Evolutionary conservation across 768 basidiomycete species (phyloP).

Genomic region (Suillus subluteus): DNA sequence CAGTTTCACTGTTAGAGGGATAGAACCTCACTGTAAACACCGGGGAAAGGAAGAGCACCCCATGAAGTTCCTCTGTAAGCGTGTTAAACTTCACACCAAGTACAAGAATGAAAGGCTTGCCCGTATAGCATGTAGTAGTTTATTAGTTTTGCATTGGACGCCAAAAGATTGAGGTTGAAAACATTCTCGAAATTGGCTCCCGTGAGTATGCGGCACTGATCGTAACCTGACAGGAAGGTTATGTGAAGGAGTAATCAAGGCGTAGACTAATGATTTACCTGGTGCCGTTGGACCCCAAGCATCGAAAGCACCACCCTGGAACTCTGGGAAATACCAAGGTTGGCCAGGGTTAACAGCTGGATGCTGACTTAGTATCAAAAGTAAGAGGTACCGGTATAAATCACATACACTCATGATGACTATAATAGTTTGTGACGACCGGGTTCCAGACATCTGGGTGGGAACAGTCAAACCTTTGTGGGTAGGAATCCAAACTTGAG

Average conservation of each 20-base stretch:
- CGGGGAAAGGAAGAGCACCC: slow-evolving; percentile 80
- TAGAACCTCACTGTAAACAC: slow-evolving; percentile 56
- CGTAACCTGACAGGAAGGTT: slow-evolving; percentile 51
- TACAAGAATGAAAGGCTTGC: slow-evolving; percentile 36
- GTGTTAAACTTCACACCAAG: slow-evolving; percentile 4
- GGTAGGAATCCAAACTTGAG: slow-evolving; percentile 65
- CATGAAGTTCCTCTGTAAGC: slow-evolving; percentile 76
- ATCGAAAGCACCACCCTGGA: slow-evolving; percentile 79
- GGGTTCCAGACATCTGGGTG: slow-evolving; percentile 67
- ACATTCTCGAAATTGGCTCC: slow-evolving; percentile 78
- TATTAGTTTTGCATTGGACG: slow-evolving; percentile 79
- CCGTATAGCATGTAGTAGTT: slow-evolving; percentile 88
- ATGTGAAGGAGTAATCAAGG: slow-evolving; percentile 10
- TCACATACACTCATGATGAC: slow-evolving; percentile 55
- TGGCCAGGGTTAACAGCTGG: slow-evolving; percentile 46
- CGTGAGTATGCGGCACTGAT: slow-evolving; percentile 64
- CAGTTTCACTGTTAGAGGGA: slow-evolving; percentile 8
- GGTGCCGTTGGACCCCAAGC: slow-evolving; percentile 80
- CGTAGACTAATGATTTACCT: slow-evolving; percentile 37
- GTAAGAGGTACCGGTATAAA: slow-evolving; percentile 19
- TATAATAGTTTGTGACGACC: slow-evolving; percentile 62
- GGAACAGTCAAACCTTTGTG: slow-evolving; percentile 82
- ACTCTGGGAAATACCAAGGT: slow-evolving; percentile 76
- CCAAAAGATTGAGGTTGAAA: slow-evolving; percentile 79
- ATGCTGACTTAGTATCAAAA: slow-evolving; percentile 8